phyloP scores from a whole-genome alignment of 2,329 filamentous ascomycete genomes.

The Aspergillus uvarum region DNA sequence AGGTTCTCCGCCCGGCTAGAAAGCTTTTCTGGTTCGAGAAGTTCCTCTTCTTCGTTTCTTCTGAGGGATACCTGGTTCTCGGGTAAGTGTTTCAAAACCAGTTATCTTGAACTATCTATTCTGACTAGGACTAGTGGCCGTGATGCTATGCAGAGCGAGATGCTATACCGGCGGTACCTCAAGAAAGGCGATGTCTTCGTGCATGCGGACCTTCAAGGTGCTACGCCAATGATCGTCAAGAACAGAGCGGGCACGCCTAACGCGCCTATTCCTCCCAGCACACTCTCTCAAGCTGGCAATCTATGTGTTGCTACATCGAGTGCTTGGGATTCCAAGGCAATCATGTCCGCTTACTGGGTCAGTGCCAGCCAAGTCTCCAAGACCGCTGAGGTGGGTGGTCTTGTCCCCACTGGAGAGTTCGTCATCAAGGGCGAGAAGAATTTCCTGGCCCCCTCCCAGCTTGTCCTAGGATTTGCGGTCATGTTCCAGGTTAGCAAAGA shows the following conservation, averaged over 20 bases:
- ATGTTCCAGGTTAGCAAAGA: conserved; percentile 87
- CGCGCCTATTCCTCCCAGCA: conserved; percentile 86
- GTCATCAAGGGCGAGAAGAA: conserved; percentile 85
- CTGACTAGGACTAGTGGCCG: conserved; percentile 56
- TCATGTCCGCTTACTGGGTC: conserved; percentile 97
- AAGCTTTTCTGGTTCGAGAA: conserved; percentile 96
- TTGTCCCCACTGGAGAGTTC: conserved; percentile 75
- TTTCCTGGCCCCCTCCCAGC: conserved; percentile 79
- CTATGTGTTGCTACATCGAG: conserved; percentile 80
- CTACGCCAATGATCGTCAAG: conserved; percentile 83
- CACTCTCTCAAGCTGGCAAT: conserved; percentile 83
- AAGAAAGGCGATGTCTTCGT: conserved; percentile 89
- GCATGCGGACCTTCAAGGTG: conserved; percentile 83
- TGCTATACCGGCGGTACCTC: conserved; percentile 82
- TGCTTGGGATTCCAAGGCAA: conserved; percentile 94
- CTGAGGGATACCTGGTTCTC: conserved; percentile 89
- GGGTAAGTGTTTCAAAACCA: conserved; percentile 47
- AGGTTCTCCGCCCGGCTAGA: conserved; percentile 76
- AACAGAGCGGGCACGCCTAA: conserved; percentile 76
- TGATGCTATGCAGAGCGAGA: conserved; percentile 85
- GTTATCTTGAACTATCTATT: neutral
- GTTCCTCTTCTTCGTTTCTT: conserved; percentile 92
- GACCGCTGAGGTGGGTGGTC: conserved; percentile 75
- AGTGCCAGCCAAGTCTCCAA: conserved; percentile 88
- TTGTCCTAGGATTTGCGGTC: conserved; percentile 83